Evolutionary conservation across 192 early-diverging fungal genomes (phyloP).

Genomic region (Phlyctochytrium planicorne): DNA sequence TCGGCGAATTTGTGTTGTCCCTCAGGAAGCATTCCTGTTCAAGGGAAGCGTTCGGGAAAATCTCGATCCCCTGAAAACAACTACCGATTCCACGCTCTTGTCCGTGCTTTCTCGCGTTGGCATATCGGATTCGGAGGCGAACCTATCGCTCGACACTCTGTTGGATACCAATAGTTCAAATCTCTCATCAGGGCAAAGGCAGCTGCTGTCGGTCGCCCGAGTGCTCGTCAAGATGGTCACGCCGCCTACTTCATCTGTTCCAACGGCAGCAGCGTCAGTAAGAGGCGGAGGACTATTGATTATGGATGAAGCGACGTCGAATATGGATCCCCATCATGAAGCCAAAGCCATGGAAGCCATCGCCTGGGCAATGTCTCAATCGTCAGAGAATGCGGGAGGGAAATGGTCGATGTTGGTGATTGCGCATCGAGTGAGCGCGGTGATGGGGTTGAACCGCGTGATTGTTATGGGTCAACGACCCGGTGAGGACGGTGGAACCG

Average conservation of each 20-base stretch:
- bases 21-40: constrained; percentile 59
- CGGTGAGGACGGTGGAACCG: constrained; percentile 34
- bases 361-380: too few relatives aligned
- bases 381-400: too few relatives aligned
- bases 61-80: constrained; percentile 48
- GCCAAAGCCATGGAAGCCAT: too few relatives aligned
- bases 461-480: constrained; percentile 50
- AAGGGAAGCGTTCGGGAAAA: constrained; percentile 45
- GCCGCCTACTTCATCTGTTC: constrained; percentile 4
- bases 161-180: constrained; percentile 80
- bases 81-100: constrained; percentile 36
- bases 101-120: constrained; percentile 28
- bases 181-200: constrained; percentile 77
- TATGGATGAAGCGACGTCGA: constrained; percentile 75
- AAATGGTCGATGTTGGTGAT: constrained; percentile 76
- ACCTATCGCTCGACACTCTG: constrained; percentile 57
- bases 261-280: not conserved
- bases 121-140: constrained; percentile 23
- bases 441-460: constrained; percentile 40
- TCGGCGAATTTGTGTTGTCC: constrained; percentile 43
- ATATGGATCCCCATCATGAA: constrained; percentile 85
- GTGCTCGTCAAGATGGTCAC: constrained; percentile 38
- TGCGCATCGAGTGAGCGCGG: constrained; percentile 68
- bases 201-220: constrained; percentile 57
- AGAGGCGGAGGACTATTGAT: constrained; percentile 42